Evolutionary conservation across 768 basidiomycete species (phyloP).

Genomic region (Suillus brevipes): DNA sequence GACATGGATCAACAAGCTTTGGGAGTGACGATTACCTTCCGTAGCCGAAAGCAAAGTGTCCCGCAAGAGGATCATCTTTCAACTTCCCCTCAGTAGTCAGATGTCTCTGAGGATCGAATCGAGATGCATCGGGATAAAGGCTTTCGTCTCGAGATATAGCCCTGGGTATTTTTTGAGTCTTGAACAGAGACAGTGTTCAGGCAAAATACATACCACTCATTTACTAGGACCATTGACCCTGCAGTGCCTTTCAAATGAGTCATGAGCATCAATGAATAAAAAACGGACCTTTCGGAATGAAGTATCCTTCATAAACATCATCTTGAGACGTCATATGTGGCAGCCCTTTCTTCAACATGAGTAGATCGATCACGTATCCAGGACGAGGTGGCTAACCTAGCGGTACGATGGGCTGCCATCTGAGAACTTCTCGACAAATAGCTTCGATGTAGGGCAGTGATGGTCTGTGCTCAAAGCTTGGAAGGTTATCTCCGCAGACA

Average conservation of each 20-base stretch:
- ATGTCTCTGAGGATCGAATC: conserved; percentile 1
- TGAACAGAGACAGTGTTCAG: not conserved
- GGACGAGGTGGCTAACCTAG: conserved; percentile 10
- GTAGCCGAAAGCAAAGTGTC: not conserved
- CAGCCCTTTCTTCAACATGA: not conserved
- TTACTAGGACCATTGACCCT: not conserved
- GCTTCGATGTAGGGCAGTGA: conserved; percentile 29
- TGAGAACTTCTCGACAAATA: conserved; percentile 23
- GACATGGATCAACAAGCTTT: not conserved
- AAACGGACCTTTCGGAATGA: conserved; percentile 21
- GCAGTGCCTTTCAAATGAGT: not conserved
- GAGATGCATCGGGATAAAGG: not conserved
- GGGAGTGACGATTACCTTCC: not conserved
- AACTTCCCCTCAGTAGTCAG: not conserved
- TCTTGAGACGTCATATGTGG: conserved; percentile 17
- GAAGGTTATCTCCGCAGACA: conserved; percentile 24
- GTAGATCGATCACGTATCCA: not conserved
- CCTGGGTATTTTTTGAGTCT: not conserved
- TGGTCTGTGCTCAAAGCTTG: conserved; percentile 25
- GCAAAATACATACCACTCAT: not conserved
- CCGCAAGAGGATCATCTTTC: not conserved
- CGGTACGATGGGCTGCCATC: conserved; percentile 22
- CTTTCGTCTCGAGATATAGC: not conserved
- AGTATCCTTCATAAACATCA: conserved; percentile 22
- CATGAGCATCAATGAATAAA: not conserved